Percentiles rank a stretch among this genome's conserved stretches.
Evolutionary conservation across 1,139 yeast species (phyloP).

Genomic region (Candida tropicalis): DNA sequence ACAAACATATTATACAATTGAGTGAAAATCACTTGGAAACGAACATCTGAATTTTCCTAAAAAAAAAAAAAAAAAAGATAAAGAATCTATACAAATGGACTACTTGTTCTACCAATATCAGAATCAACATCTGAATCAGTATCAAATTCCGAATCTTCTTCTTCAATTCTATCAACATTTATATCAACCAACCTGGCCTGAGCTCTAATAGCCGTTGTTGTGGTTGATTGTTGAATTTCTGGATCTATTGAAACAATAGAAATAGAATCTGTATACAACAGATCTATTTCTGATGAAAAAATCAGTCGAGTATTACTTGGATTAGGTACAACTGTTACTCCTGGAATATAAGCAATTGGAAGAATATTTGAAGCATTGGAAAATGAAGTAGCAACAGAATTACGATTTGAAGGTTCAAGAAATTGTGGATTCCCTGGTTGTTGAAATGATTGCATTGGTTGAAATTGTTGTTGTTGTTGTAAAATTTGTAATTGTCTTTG

Average conservation of each 20-base stretch:
- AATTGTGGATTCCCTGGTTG: slow-evolving; percentile 18
- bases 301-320: slow-evolving; percentile 49
- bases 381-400: slow-evolving; percentile 61
- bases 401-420: slow-evolving; percentile 27
- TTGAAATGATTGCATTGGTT: slow-evolving; percentile 4
- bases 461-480: slow-evolving; percentile 12
- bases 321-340: slow-evolving; percentile 72
- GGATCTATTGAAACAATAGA: slow-evolving; percentile 28
- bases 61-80: too few relatives aligned
- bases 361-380: slow-evolving; percentile 82
- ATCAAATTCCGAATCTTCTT: slow-evolving; percentile 42
- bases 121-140: slow-evolving; percentile 46
- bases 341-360: slow-evolving; percentile 95
- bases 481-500: slow-evolving; percentile 13
- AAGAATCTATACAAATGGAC: slow-evolving; percentile 2
- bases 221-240: slow-evolving; percentile 1
- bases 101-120: slow-evolving; percentile 35
- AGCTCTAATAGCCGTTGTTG: slow-evolving; percentile 63
- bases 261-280: slow-evolving; percentile 53
- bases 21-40: too few relatives aligned
- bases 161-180: slow-evolving; percentile 52
- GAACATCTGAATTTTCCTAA: too few relatives aligned
- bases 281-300: slow-evolving; percentile 52
- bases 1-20: too few relatives aligned
- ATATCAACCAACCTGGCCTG: slow-evolving; percentile 67